phyloP scores from a whole-genome alignment of 2,329 filamentous ascomycete species.

The Scortechinia acanthostroma region DNA sequence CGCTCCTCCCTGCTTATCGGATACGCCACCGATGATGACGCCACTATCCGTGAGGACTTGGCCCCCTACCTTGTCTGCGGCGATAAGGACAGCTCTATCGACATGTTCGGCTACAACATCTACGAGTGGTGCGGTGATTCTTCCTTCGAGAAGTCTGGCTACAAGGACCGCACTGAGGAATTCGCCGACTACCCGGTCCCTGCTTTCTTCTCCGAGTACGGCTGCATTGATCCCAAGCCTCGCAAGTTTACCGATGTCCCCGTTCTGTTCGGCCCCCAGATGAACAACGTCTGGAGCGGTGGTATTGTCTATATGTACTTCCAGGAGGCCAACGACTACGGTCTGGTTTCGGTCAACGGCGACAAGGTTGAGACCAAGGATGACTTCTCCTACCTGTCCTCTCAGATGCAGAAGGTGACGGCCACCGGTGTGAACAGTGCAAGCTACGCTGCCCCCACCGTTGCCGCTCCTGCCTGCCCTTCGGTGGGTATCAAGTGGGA shows the following conservation, averaged over 20 bases:
- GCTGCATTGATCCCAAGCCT: conserved; percentile 50
- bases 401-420: conserved; percentile 45
- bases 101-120: conserved; percentile 62
- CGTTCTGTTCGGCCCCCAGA: conserved; percentile 49
- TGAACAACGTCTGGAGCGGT: conserved; percentile 49
- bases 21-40: conserved; percentile 62
- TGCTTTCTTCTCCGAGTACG: conserved; percentile 63
- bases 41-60: conserved; percentile 48
- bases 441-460: conserved; percentile 65
- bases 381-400: conserved; percentile 51
- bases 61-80: conserved; percentile 54
- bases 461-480: conserved; percentile 70
- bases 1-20: conserved; percentile 53
- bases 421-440: conserved; percentile 45
- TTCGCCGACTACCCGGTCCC: conserved; percentile 50
- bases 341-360: conserved; percentile 19
- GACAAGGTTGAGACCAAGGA: conserved; percentile 39
- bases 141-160: conserved; percentile 42
- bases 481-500: conserved; percentile 57
- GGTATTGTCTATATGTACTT: conserved; percentile 43
- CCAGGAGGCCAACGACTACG: conserved; percentile 34
- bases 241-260: conserved; percentile 54
- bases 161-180: conserved; percentile 45
- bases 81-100: conserved; percentile 34
- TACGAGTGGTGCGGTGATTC: conserved; percentile 64